Evolutionary conservation across 2,329 filamentous ascomycete genomes (phyloP).

Genomic region (Talaromyces sp.): DNA sequence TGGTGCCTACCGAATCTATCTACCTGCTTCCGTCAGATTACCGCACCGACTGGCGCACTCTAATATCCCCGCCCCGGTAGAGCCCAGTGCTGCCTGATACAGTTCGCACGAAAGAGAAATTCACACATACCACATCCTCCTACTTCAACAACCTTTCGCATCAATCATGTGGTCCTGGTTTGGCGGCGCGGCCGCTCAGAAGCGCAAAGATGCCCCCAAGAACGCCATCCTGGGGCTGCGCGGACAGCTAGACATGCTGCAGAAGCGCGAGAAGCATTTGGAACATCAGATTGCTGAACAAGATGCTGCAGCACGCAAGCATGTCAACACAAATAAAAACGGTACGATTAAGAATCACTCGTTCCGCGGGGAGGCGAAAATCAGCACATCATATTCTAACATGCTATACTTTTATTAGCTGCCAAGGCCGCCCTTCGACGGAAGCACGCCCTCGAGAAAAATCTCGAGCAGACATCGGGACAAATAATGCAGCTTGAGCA

Average conservation of each 20-base stretch:
- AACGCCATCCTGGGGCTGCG: slow-evolving; percentile 90
- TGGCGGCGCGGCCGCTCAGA: slow-evolving; percentile 77
- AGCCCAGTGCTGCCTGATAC: slow-evolving; percentile 13
- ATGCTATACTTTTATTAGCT: slow-evolving; percentile 57
- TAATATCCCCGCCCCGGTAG: slow-evolving; percentile 5
- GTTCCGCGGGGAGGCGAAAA: not conserved
- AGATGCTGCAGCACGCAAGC: slow-evolving; percentile 83
- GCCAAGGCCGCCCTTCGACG: slow-evolving; percentile 87
- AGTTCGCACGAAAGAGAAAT: not conserved
- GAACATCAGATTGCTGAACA: slow-evolving; percentile 93
- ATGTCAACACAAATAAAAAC: slow-evolving; percentile 85
- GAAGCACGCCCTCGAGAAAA: slow-evolving; percentile 93
- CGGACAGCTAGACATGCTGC: slow-evolving; percentile 92
- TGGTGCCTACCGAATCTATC: slow-evolving; percentile 9
- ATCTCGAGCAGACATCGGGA: slow-evolving; percentile 83
- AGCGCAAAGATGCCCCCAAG: slow-evolving; percentile 92
- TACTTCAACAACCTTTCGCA: slow-evolving; percentile 19
- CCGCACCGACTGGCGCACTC: slow-evolving; percentile 16
- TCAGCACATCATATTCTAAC: not conserved
- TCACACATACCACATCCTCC: not conserved
- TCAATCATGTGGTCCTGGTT: slow-evolving; percentile 80
- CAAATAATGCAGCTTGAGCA: slow-evolving; percentile 93
- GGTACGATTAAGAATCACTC: slow-evolving; percentile 55
- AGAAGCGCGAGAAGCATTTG: slow-evolving; percentile 91
- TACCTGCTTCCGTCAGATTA: slow-evolving; percentile 22